These are phyloP conservation scores for Babesia sp. DNA, from an alignment of 169 alveolate genomes.

Conservation along the genomic window DNA sequence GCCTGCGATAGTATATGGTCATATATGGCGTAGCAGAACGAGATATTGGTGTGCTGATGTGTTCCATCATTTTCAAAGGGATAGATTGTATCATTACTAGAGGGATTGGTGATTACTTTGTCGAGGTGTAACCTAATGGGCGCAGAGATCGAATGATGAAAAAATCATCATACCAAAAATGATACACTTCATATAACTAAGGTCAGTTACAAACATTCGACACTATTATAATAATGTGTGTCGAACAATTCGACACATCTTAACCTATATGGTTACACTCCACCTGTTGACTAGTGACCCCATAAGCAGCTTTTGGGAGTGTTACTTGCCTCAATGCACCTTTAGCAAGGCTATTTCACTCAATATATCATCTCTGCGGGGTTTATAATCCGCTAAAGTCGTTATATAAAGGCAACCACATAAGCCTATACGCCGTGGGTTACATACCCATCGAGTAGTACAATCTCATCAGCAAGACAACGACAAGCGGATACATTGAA, in stretches of 20 bases:
- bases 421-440: conserved; percentile 2
- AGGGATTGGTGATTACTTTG: no score
- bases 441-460: not conserved
- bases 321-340: not conserved
- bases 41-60: no score
- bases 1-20: no score
- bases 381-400: not conserved
- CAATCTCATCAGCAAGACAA: not conserved
- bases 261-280: not conserved
- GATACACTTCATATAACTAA: no score
- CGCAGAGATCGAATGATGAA: no score
- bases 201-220: no score
- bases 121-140: no score
- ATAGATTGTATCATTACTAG: no score
- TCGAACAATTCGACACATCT: not conserved
- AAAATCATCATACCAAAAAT: no score
- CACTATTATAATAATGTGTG: no score
- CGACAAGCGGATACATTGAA: not conserved
- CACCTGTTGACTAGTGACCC: conserved; percentile 2
- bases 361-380: not conserved
- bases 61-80: no score
- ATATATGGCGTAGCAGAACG: no score
- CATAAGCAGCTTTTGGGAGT: conserved; percentile 3
- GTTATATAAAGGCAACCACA: not conserved
- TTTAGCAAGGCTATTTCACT: not conserved